phyloP scores from a whole-genome alignment of 768 basidiomycete genomes.

The Podaxis pistillaris region DNA sequence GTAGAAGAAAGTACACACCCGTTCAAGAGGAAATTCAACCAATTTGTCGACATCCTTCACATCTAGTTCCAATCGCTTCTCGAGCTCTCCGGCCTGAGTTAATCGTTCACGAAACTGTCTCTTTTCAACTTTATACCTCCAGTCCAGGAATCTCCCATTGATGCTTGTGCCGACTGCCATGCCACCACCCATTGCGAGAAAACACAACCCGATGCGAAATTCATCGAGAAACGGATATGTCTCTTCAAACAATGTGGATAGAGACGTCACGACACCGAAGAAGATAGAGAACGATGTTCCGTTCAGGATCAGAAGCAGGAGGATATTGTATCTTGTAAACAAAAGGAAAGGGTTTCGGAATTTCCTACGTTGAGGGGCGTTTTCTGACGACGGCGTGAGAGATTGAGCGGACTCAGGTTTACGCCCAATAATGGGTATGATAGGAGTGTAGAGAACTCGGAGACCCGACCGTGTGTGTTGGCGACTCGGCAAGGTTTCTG shows the following conservation, averaged over 20 bases:
- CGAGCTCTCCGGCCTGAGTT: neutral
- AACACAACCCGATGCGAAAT: conserved; percentile 73
- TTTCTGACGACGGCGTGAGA: conserved; percentile 22
- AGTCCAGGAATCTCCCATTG: conserved; percentile 64
- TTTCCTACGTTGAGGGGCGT: conserved; percentile 32
- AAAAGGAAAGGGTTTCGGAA: conserved; percentile 56
- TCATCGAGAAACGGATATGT: conserved; percentile 62
- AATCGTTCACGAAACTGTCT: conserved; percentile 24
- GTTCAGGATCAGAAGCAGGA: conserved; percentile 49
- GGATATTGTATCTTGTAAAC: conserved; percentile 53
- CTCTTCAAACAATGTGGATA: conserved; percentile 57
- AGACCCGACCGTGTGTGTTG: neutral
- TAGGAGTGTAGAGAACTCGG: conserved; percentile 6
- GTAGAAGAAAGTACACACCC: neutral
- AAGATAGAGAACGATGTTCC: conserved; percentile 53
- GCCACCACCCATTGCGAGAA: conserved; percentile 74
- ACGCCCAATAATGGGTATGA: conserved; percentile 10
- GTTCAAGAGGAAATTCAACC: conserved; percentile 5
- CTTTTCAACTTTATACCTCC: conserved; percentile 51
- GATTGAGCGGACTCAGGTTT: neutral
- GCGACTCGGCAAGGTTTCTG: conserved; percentile 41
- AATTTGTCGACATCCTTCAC: neutral
- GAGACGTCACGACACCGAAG: conserved; percentile 57
- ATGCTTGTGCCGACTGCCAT: conserved; percentile 57
- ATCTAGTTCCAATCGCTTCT: neutral